Evolutionary conservation across 441 rosid genomes (phyloP).

Genomic region (Bruguiera hainesii): DNA sequence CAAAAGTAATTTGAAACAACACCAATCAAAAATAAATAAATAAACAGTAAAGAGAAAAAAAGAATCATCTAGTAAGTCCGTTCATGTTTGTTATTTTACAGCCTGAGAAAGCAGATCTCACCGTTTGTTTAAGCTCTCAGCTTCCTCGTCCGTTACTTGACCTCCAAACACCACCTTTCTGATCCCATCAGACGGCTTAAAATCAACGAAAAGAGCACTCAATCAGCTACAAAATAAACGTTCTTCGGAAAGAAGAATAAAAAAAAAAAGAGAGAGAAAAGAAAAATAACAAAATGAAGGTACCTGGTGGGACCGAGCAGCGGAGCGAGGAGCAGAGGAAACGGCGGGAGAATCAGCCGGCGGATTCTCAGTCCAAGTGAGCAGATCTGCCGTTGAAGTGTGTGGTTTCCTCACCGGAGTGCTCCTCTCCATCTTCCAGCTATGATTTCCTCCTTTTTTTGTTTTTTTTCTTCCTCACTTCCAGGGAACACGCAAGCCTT

Average conservation of each 20-base stretch:
- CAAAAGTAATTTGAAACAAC: too few species aligned
- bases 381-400: slow-evolving; percentile 96
- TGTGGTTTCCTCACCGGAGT: slow-evolving; percentile 89
- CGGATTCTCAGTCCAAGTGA: slow-evolving; percentile 87
- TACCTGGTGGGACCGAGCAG: slow-evolving; percentile 65
- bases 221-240: background rate
- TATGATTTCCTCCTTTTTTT: background rate
- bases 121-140: slow-evolving; percentile 79
- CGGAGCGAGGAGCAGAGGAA: slow-evolving; percentile 55
- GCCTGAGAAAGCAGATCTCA: slow-evolving; percentile 37
- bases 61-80: background rate
- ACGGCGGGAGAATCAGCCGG: slow-evolving; percentile 46
- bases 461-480: background rate
- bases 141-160: slow-evolving; percentile 93
- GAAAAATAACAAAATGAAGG: background rate
- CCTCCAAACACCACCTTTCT: slow-evolving; percentile 96
- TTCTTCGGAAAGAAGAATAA: background rate
- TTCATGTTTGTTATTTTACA: background rate
- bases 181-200: slow-evolving; percentile 94
- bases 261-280: background rate
- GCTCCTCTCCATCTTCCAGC: slow-evolving; percentile 62
- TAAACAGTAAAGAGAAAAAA: background rate
- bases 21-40: background rate
- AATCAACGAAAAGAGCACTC: background rate
- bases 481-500: background rate